Base-by-base conservation (phyloP, 2,329 filamentous ascomycete genomes). In the Fusarium metavorans region DNA sequence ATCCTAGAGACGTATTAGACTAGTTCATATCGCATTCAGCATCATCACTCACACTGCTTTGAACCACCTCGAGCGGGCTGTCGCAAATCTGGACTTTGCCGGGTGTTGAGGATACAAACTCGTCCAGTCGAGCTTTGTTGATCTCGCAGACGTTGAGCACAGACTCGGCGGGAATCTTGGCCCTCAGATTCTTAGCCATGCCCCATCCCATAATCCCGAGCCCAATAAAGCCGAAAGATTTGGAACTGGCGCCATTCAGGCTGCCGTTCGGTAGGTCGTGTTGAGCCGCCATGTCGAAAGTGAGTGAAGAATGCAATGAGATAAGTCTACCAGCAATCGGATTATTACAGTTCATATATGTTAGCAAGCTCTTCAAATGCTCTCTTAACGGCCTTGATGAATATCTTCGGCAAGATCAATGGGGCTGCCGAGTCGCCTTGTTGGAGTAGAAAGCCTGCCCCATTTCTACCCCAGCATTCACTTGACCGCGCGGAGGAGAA, bases 151-250 rank as follows among this genome's bases (percentile, higher is more conserved):
- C 75, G 32, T 81, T 72, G 4, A 83, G 67, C 1, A 73, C 78
- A 45, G 77, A 80, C 4, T 72, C 65, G 4, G 70, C 32, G 2
- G 69, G 68, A 6, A 83, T 64, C 3, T 79, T 78, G 6, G 62
- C 64, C 5, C 78, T 75, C 1, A 82, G 73, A 63, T 82, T 83
- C 70, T 78, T 81, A 2, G 81, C 81, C 81, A 83, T 83, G 20
- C 79, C 78, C 56, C 80, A 82, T 5, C 82, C 80, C 81, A 82
- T 82, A 4, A 82, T 78, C 6, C 81, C 80, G 43, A 82, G 76
- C 45, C 81, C 81, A 25, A 66, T 61, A 18, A 66, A 66, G 18
- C 64, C 56, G 34, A 50, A 66, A 23, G 52, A 56, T 34, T 35
- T 56, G 11, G 52, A 4, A 2, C 4, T 10, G 30, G 34, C 11